Percentiles rank a stretch among this genome's conserved stretches.
Evolutionary conservation across 2,329 filamentous ascomycete genomes (phyloP).

Genomic region (Xylaria sp.): DNA sequence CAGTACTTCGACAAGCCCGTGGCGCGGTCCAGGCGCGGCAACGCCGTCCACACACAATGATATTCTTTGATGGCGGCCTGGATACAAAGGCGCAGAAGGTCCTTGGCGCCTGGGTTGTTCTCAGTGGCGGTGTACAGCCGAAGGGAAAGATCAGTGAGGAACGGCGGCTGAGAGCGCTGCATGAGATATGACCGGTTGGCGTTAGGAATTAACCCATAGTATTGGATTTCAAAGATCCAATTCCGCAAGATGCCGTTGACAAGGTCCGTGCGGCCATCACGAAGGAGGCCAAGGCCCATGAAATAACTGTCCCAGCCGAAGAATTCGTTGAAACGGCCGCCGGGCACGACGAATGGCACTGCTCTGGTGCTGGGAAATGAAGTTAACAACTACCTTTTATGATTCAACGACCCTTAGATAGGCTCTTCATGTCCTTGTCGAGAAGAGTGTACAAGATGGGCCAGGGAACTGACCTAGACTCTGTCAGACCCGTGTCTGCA

Average conservation of each 20-base stretch:
- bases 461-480: neutral
- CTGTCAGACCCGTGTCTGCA: neutral
- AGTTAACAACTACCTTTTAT: neutral
- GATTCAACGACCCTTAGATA: neutral
- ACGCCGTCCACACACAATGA: constrained; percentile 1
- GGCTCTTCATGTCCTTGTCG: neutral
- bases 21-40: constrained; percentile 1
- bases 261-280: neutral
- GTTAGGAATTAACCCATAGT: constrained; percentile 16
- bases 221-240: constrained; percentile 17
- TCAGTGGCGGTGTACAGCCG: neutral
- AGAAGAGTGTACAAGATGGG: neutral
- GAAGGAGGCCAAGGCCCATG: constrained; percentile 11
- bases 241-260: constrained; percentile 7
- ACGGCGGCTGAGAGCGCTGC: constrained; percentile 15
- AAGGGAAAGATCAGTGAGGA: constrained; percentile 7
- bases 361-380: neutral
- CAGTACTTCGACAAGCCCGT: constrained; percentile 14
- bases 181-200: constrained; percentile 14
- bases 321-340: constrained; percentile 18
- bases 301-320: constrained; percentile 22
- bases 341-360: constrained; percentile 15
- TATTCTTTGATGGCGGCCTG: constrained; percentile 17
- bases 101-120: neutral
- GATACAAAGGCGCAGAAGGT: neutral